These are phyloP conservation scores for Polytrichum commune DNA, from an alignment of 225 moss, liverwort and hornwort species.

Conservation along the genomic window DNA sequence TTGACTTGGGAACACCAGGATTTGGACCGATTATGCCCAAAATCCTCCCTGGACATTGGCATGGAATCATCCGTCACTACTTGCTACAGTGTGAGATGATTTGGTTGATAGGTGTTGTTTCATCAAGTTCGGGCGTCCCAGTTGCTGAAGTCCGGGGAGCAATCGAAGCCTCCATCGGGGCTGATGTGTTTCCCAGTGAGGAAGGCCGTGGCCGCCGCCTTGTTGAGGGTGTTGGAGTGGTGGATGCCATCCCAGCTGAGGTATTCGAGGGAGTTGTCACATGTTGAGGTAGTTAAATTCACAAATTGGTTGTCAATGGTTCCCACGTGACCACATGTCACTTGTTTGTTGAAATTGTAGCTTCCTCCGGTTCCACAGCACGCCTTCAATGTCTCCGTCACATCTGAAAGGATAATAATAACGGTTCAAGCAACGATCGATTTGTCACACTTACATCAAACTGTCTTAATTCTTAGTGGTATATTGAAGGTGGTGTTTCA, in stretches of 20 bases:
- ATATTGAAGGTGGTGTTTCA: background rate
- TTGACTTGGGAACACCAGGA: no score
- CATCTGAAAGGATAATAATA: conserved; percentile 11
- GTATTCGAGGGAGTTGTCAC: conserved; percentile 19
- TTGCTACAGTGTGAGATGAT: no score
- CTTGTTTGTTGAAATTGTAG: conserved; percentile 51
- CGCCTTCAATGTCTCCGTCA: conserved; percentile 40
- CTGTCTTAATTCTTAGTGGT: background rate
- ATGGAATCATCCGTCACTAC: no score
- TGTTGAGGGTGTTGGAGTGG: conserved; percentile 42
- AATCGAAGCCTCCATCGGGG: conserved; percentile 39
- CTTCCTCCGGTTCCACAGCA: conserved; percentile 56
- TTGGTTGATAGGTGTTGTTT: no score
- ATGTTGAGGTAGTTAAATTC: conserved; percentile 30
- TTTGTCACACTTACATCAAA: no score
- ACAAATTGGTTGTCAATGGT: conserved; percentile 34
- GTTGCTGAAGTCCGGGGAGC: conserved; percentile 12
- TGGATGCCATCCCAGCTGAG: conserved; percentile 68
- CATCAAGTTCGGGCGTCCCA: conserved; percentile 12
- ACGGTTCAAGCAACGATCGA: background rate
- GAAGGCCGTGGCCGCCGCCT: conserved; percentile 34
- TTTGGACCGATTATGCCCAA: no score
- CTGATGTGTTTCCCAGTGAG: conserved; percentile 40
- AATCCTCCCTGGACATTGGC: no score
- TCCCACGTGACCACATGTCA: conserved; percentile 39